Evolutionary conservation across 495 filamentous ascomycete species (phyloP), one percentile per base, ranked within the genome.

Genomic region (Talaromyces adpressus): DNA sequence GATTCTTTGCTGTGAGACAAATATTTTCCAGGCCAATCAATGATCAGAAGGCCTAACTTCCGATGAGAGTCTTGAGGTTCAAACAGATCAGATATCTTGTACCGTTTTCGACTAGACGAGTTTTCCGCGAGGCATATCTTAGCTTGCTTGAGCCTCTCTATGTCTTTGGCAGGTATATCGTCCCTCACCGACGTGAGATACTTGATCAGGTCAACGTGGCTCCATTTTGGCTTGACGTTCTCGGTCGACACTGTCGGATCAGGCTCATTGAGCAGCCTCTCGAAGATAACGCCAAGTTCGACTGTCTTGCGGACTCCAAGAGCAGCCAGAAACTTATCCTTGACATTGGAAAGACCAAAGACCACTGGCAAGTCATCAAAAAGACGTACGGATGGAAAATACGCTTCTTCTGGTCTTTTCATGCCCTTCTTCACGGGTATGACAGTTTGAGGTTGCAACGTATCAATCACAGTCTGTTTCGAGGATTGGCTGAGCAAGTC

Each of bases 381-480:
- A 7, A 98, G 78, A 67, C 91, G 93, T 22, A 98, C 95, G 14
- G 84, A 87, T n/a, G 87, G 83, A 70, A 99, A 97, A 72, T 97
- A 99, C 0, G 95, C 86, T 66, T 98, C 92, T 12, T 76, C 75
- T 22, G 95, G 95, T 68, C 84, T 89, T 66, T 81, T 90, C 93
- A 98, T 93, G 9, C 95, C 95, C 65, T 87, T 72, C 69, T 88
- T 97, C 0, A 95, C 98, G 0, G 95, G 95, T 64, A 99, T 93
- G 27, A 94, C 82, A 3, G 91, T 87, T 32, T 87, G 79, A 25
- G 81, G 77, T 49, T 83, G 80, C 9, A 98, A 75, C 7, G 89
- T 72, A 11, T 80, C 75, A 16, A 85, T 70, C 14, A 96, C 75
- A 14, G 82, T 85, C 18, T 82, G 78, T 70, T 89, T 95, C 3